These are phyloP conservation scores for Rhodotorula sp. DNA, from an alignment of 1,284 basidiomycete genomes.

Conservation along the genomic window DNA sequence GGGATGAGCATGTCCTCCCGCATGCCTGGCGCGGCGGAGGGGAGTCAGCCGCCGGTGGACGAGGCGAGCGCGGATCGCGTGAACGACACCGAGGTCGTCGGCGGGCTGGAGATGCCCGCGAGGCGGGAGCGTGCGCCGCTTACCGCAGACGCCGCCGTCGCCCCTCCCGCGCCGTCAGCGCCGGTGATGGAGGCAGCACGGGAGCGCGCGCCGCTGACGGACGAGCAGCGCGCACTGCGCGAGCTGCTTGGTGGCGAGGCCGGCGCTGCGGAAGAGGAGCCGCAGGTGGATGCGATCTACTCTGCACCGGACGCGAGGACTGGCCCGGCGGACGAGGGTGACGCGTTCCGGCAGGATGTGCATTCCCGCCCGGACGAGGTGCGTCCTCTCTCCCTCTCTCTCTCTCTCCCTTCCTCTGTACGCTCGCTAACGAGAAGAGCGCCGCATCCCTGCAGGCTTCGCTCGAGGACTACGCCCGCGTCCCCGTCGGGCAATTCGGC, in stretches of 20 bases:
- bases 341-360: constrained; percentile 78
- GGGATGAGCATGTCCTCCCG: constrained; percentile 20
- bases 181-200: background rate
- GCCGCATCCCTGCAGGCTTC: constrained; percentile 16
- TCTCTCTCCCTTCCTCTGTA: too few species aligned
- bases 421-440: background rate
- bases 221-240: constrained; percentile 69
- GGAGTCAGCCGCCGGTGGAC: constrained; percentile 18
- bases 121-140: constrained; percentile 44
- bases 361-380: constrained; percentile 68
- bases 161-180: background rate
- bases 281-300: constrained; percentile 61
- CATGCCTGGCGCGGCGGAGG: background rate
- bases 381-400: constrained; percentile 17
- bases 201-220: constrained; percentile 32
- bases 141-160: background rate
- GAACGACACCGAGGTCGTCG: constrained; percentile 39
- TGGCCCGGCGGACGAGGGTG: constrained; percentile 64
- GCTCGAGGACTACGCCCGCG: constrained; percentile 81
- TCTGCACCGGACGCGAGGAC: constrained; percentile 51
- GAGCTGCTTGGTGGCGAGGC: constrained; percentile 63
- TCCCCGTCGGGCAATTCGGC: constrained; percentile 91
- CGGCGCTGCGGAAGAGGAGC: constrained; percentile 54
- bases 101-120: constrained; percentile 46
- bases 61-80: constrained; percentile 45